Conservation (phyloP, 345 rosid genomes). For the Bruguiera gymnorhiza region DNA sequence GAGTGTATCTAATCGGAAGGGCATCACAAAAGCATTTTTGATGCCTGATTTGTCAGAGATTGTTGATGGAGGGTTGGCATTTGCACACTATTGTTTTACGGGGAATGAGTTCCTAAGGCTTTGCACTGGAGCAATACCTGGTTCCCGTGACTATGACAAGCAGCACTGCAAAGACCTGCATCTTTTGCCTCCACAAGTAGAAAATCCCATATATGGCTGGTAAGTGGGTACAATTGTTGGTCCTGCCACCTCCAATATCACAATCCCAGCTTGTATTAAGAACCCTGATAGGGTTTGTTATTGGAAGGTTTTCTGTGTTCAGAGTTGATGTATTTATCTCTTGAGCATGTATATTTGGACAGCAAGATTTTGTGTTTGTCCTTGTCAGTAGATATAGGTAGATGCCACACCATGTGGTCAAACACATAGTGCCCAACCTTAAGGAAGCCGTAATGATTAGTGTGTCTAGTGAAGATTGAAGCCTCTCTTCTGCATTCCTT, state of each 20-base stretch:
- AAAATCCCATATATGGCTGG: constrained; percentile 80
- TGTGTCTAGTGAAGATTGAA: no score
- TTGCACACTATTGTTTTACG: constrained; percentile 77
- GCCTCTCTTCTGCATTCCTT: no score
- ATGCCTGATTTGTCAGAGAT: constrained; percentile 57
- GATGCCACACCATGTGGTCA: constrained; percentile 10
- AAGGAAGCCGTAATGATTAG: not conserved
- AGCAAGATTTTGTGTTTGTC: constrained; percentile 14
- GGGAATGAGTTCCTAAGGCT: constrained; percentile 83
- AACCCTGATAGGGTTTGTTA: constrained; percentile 12
- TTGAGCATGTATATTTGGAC: constrained; percentile 1
- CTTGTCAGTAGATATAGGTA: constrained; percentile 5
- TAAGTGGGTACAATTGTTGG: constrained; percentile 18
- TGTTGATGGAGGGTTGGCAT: constrained; percentile 85
- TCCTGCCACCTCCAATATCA: constrained; percentile 7
- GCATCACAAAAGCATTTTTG: constrained; percentile 45
- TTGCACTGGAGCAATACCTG: constrained; percentile 85
- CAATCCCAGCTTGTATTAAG: constrained; percentile 13
- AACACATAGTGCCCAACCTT: not conserved
- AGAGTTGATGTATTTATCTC: not conserved
- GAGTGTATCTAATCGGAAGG: constrained; percentile 24
- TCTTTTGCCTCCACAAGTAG: constrained; percentile 79
- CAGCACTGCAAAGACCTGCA: constrained; percentile 85
- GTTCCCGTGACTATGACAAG: constrained; percentile 68
- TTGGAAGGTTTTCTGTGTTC: not conserved